phyloP scores from a whole-genome alignment of 306 rosid species.

The Rosa persica region DNA sequence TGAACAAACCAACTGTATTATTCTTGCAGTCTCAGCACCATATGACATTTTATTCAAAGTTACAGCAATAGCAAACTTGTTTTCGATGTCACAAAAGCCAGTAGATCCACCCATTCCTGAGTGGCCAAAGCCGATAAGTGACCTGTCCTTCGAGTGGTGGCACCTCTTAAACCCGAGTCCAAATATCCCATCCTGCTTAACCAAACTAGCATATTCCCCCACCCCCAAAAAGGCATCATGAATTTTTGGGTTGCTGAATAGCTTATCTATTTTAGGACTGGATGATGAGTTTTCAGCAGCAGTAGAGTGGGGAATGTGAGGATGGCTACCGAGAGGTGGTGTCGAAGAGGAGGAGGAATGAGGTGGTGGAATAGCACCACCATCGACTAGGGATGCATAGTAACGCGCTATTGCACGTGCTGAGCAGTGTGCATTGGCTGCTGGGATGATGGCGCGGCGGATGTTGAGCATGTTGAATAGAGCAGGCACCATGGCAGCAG shows the following conservation, averaged over 20 bases:
- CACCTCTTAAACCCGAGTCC: conserved; percentile 82
- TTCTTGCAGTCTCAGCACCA: conserved; percentile 63
- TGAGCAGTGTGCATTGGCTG: conserved; percentile 89
- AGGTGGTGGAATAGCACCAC: conserved; percentile 73
- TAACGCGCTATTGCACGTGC: conserved; percentile 97
- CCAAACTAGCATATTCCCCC: conserved; percentile 54
- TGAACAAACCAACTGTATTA: conserved; percentile 73
- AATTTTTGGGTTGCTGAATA: conserved; percentile 65
- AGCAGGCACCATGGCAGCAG: conserved; percentile 46
- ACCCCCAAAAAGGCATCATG: conserved; percentile 76
- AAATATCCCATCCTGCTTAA: conserved; percentile 48
- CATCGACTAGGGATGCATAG: conserved; percentile 81
- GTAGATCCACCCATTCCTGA: conserved; percentile 98
- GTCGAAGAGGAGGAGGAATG: conserved; percentile 66
- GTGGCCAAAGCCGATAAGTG: conserved; percentile 78
- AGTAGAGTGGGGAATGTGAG: conserved; percentile 65
- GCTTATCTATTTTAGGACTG: conserved; percentile 29
- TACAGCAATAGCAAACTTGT: conserved; percentile 74
- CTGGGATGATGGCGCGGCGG: conserved; percentile 89
- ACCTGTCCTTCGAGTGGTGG: conserved; percentile 45
- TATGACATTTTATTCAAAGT: conserved; percentile 80
- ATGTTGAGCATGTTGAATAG: conserved; percentile 64
- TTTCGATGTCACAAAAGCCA: conserved; percentile 66
- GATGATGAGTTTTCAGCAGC: conserved; percentile 36
- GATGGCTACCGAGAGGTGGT: conserved; percentile 88